Percentiles rank a stretch among this genome's conserved stretches.
These are phyloP conservation scores for Eutrema yunnanense DNA, from an alignment of 345 rosid genomes.

Conservation along the genomic window DNA sequence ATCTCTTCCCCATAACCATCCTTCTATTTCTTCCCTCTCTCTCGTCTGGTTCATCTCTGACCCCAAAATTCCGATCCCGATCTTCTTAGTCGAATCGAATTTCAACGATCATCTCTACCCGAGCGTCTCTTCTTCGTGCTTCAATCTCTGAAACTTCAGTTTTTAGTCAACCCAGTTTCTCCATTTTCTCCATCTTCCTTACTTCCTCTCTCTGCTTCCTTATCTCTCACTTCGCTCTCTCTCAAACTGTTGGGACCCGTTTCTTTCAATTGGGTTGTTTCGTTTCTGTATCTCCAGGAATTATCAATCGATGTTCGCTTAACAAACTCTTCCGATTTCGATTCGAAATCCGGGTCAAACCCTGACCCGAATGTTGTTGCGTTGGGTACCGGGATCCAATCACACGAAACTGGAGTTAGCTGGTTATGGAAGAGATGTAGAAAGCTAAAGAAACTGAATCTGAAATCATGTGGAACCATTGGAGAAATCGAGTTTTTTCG, in stretches of 20 bases:
- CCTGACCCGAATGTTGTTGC: slow-evolving; percentile 38
- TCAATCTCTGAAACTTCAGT: slow-evolving; percentile 47
- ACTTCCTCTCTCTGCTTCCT: slow-evolving; percentile 41
- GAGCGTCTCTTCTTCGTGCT: slow-evolving; percentile 41
- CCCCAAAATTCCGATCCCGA: not conserved
- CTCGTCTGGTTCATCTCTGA: slow-evolving; percentile 18
- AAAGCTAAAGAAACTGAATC: slow-evolving; percentile 50
- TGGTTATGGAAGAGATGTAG: slow-evolving; percentile 69
- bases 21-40: slow-evolving; percentile 51
- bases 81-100: not conserved
- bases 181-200: slow-evolving; percentile 38
- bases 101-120: slow-evolving; percentile 35
- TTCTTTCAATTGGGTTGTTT: slow-evolving; percentile 49
- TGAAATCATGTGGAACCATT: slow-evolving; percentile 62
- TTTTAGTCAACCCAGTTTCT: slow-evolving; percentile 54
- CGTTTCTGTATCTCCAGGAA: slow-evolving; percentile 55
- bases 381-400: slow-evolving; percentile 50
- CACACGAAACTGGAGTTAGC: slow-evolving; percentile 47
- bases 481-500: slow-evolving; percentile 59
- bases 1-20: slow-evolving; percentile 40
- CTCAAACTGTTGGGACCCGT: slow-evolving; percentile 48
- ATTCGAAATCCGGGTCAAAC: slow-evolving; percentile 7
- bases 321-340: not conserved
- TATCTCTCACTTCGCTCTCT: slow-evolving; percentile 52
- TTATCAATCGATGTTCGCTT: slow-evolving; percentile 38